phyloP scores from a whole-genome alignment of 208 protist species.

The Leishmania amazonensis region DNA sequence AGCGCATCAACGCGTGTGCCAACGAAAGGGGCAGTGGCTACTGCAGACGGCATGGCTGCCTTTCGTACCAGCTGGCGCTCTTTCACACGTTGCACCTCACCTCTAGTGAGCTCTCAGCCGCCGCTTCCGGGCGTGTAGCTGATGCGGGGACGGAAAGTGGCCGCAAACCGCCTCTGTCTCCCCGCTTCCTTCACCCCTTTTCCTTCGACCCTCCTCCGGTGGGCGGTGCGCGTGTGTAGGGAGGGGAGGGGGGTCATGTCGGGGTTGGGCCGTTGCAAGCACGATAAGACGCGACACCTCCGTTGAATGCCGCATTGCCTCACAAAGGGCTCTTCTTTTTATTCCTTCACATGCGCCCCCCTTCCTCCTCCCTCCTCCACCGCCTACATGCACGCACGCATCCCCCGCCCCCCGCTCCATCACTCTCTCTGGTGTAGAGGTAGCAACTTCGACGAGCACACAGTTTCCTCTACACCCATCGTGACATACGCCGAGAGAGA shows the following conservation, averaged over 20 bases:
- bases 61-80: not conserved
- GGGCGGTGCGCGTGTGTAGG: not conserved
- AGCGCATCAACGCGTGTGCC: not conserved
- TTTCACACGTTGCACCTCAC: constrained; percentile 4
- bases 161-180: not conserved
- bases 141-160: not conserved
- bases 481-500: not conserved
- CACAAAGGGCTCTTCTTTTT: not conserved
- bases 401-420: not conserved
- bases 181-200: not conserved
- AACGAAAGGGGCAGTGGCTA: not conserved
- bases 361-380: not conserved
- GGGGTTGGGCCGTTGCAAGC: not conserved
- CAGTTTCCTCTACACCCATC: not conserved
- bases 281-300: not conserved
- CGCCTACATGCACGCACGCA: not conserved
- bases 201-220: not conserved
- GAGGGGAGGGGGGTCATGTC: not conserved
- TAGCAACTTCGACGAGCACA: not conserved
- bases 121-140: not conserved
- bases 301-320: not conserved
- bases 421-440: not conserved
- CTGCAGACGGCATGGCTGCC: not conserved
- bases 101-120: not conserved
- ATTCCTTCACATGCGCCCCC: not conserved